Conservation (phyloP, 2,329 filamentous ascomycete genomes). For the Pestalotiopsis sp. region DNA sequence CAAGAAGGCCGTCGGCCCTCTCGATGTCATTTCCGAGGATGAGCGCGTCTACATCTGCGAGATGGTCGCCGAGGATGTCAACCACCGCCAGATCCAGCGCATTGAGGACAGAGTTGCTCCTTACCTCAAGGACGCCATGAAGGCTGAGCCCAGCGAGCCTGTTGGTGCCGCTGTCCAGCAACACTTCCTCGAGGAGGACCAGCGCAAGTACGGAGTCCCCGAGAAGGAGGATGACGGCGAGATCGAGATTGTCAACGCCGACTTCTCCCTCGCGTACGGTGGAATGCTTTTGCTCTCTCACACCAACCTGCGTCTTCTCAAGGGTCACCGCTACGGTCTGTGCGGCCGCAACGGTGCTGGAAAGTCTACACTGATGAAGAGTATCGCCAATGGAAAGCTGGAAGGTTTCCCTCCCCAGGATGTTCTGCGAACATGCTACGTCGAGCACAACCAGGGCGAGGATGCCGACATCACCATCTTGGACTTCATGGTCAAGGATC, state of each 20-base stretch:
- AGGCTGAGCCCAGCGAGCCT: slow-evolving; percentile 58
- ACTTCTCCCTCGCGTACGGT: slow-evolving; percentile 96
- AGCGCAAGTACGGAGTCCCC: slow-evolving; percentile 82
- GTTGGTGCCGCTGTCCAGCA: slow-evolving; percentile 75
- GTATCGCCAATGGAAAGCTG: slow-evolving; percentile 92
- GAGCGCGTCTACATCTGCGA: slow-evolving; percentile 75
- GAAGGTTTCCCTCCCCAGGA: slow-evolving; percentile 95
- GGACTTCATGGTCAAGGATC: slow-evolving; percentile 89
- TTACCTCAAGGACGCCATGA: slow-evolving; percentile 74
- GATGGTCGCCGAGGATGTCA: slow-evolving; percentile 87
- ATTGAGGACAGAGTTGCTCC: slow-evolving; percentile 70
- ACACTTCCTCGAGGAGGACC: slow-evolving; percentile 80
- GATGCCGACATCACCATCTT: slow-evolving; percentile 96
- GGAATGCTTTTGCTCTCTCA: slow-evolving; percentile 96
- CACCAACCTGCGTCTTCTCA: slow-evolving; percentile 90
- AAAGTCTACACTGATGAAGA: slow-evolving; percentile 98
- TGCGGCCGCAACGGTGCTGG: slow-evolving; percentile 96
- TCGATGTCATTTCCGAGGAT: slow-evolving; percentile 61
- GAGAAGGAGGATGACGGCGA: slow-evolving; percentile 90
- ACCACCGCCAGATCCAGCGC: slow-evolving; percentile 76
- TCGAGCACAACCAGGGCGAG: slow-evolving; percentile 98
- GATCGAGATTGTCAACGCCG: slow-evolving; percentile 93
- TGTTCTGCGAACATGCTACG: slow-evolving; percentile 92
- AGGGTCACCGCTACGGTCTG: slow-evolving; percentile 95
- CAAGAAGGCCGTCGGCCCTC: slow-evolving; percentile 66